Base-by-base conservation (phyloP, 1,284 basidiomycete genomes). In the Macrocystidia cucumis region DNA sequence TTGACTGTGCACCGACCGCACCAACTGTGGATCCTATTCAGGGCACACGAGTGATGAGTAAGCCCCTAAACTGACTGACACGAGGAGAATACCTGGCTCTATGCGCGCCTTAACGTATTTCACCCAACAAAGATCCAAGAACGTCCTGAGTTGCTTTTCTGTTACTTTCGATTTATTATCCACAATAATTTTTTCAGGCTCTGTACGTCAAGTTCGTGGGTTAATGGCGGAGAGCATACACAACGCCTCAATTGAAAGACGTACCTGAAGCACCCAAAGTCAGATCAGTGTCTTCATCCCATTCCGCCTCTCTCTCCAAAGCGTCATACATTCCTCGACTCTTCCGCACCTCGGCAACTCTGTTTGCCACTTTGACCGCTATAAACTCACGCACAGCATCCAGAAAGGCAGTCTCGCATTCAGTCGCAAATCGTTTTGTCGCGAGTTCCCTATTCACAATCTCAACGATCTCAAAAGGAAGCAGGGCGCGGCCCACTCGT, bases 11-110 rank as follows among this genome's bases (percentile, higher is more conserved):
- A 11, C 96, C 96, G 30, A 99, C 91, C 11, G 96, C 96, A 34
- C 96, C 96, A 12, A 98, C 96, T 4, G 96, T 98, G 0, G 92
- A 95, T 11, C 91, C 89, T 87, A n/a, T n/a, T n/a, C n/a, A n/a
- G n/a, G n/a, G n/a, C n/a, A 39, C 12, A 37, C 13, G 3, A 18
- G 5, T 30, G 51, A 29, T 45, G 40, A 6, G 29, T 20, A 5
- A 37, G 32, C 19, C 17, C 14, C 26, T 3, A 14, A 42, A 9
- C 3, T 19, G n/a, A 24, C 14, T 5, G 23, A 31, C 27, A 21
- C 21, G n/a, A 29, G 17, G 19, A 29, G n/a, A 33, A 37, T 43
- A 83, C 87, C 90, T 33, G 92, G 93, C 59, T 97, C 92, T 47
- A 97, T 93, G 54, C 91, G 89, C 5, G 92, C 89, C 60, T 91